Base-by-base conservation (phyloP, 805 yeast genomes). In the Myxozyma mucilagina region DNA sequence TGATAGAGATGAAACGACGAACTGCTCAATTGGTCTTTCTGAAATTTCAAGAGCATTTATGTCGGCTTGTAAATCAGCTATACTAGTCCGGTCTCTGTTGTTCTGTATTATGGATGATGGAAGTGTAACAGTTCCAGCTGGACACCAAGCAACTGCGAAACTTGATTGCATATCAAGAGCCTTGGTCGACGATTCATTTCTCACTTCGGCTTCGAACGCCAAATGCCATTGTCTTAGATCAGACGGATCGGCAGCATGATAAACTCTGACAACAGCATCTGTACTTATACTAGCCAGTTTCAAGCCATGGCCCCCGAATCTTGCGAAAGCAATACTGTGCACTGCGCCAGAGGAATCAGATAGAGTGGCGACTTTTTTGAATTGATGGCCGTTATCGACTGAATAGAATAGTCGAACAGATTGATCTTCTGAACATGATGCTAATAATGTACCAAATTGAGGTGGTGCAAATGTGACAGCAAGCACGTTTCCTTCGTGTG, bases 381-480 rank as follows among this genome's bases (percentile, higher is more conserved):
- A 94, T 65, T 97, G 81, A 66, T 87, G 81, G 2, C 97, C 96
- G n/a, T 87, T 82, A 31, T 87, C 85, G 68, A 85, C 85, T 70
- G 93, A 97, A 72, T 90, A 96, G 96, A 97, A 94, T 31, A 94
- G 78, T 70, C 88, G 88, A 34, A 93, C 84, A 0, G 96, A 88
- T 56, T 96, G 82, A 71, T 94, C 99, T 73, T 87, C 90, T 0
- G 97, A 89, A 39, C 92, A 91, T 31, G 94, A 84, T 1, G 96
- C 96, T 29, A 94, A 74, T 2, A 94, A 78, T 70, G 89, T 89
- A 8, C 97, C 96, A 74, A 85, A 91, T 73, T 93, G 96, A 1
- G 99, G 99, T 53, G 90, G 87, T 0, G 98, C 97, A 96, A 97
- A 94, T 50, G 85, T 84, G 9, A 94, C 79, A 67, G 87, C 84